A percentile compares a stretch with the other conserved stretches of the same genome.
Evolutionary conservation across 169 alveolate species (phyloP).

Genomic region (Cryptosporidium canis): DNA sequence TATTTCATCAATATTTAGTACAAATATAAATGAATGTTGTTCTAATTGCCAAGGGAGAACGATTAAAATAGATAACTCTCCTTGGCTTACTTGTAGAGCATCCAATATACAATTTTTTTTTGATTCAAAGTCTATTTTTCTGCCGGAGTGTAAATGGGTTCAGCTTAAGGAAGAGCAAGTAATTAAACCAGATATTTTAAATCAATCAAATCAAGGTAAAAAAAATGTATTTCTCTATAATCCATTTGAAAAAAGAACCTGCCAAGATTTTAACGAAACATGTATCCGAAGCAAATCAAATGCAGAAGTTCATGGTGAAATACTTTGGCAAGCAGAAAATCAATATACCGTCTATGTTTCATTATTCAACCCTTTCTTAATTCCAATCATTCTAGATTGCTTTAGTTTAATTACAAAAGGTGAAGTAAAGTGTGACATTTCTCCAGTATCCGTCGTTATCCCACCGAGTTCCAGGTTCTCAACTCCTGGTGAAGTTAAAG

Average conservation of each 20-base stretch:
- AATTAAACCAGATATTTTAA: not conserved
- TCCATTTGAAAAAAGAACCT: conserved; percentile 51
- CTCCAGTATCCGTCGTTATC: conserved; percentile 60
- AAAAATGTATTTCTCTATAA: conserved; percentile 46
- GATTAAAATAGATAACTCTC: not conserved
- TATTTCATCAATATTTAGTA: not conserved
- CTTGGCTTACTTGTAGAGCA: not conserved
- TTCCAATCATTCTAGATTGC: conserved; percentile 46
- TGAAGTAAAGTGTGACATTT: conserved; percentile 40
- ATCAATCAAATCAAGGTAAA: not conserved
- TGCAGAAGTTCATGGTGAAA: not conserved
- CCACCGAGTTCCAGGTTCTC: conserved; percentile 63
- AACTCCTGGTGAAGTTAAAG: conserved; percentile 54
- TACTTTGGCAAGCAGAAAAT: conserved; percentile 33
- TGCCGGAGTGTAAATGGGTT: conserved; percentile 15
- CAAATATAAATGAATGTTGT: conserved; percentile 7
- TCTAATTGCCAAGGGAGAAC: not conserved
- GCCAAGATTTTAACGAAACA: not conserved
- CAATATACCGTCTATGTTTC: conserved; percentile 44
- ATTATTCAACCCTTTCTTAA: conserved; percentile 40
- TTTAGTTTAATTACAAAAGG: conserved; percentile 42
- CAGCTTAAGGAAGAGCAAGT: conserved; percentile 5
- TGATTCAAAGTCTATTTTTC: not conserved
- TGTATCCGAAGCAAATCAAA: not conserved
- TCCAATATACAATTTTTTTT: not conserved